Evolutionary conservation across 192 early-diverging fungal genomes (phyloP), one percentile per base, ranked within the genome.

Genomic region (Jimgerdemannia flammicorona): DNA sequence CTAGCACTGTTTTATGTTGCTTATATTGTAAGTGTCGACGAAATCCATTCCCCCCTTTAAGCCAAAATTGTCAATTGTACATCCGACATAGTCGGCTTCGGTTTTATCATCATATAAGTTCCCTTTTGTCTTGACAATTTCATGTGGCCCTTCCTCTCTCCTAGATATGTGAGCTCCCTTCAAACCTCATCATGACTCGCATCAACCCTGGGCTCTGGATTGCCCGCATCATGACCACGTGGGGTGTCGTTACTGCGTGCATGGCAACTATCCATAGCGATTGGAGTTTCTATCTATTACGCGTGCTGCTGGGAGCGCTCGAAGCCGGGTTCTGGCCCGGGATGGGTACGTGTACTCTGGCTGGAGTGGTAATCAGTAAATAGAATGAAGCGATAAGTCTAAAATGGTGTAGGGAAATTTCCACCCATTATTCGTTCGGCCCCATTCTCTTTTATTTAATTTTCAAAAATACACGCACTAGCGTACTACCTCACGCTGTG

Each of bases 401-500:
- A 29, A 29, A 29, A 29, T 29, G 29, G 29, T 29, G 29, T 29
- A 29, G 29, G 29, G 29, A 29, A 29, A 29, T 29, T 29, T 1
- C 29, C 29, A 29, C 29, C 29, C 29, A 29, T 29, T 1, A 29
- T 29, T 29, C 29, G 29, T 1, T 29, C 29, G 29, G 29, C 0
- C 29, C 29, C 29, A 29, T 29, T 29, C 29, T 29, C 29, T 1
- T 29, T 29, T 29, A 29, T 29, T 29, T 29, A 29, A 0, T 29
- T 29, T 29, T 29, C 29, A 29, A 29, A 29, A 29, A 29, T 29
- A 29, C 29, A 29, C 29, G 29, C 29, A 29, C 29, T 29, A 29
- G 70, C 70, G 69, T 87, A 84, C 72, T 76, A 84, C 49, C 77
- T 82, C 10, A 83, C 84, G 20, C 84, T 89, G 70, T 89, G 87